A percentile compares a stretch with the other conserved stretches of the same genome.
These are phyloP conservation scores for Capsicum rhomboideum DNA, from an alignment of 257 asterid genomes.

Conservation along the genomic window DNA sequence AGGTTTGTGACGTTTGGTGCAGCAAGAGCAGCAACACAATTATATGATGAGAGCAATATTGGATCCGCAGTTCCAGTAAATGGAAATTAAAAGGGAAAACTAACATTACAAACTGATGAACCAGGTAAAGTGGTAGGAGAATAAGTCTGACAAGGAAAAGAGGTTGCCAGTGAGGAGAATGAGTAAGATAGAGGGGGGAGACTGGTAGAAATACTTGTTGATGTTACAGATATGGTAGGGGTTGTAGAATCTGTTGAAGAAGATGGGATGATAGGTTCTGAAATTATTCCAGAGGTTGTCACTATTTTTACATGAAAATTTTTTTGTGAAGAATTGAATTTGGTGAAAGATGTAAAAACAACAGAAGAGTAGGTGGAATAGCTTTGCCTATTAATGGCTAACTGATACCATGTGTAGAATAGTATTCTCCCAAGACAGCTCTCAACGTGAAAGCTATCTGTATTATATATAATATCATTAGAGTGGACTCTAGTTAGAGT, in stretches of 20 bases:
- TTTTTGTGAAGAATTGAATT: not conserved
- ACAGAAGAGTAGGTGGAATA: no score
- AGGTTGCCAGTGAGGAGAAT: not conserved
- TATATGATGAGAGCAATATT: no score
- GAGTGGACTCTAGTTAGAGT: no score
- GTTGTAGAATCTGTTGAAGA: not conserved
- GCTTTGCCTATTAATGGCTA: not conserved
- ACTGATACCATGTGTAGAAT: not conserved
- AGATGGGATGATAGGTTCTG: not conserved
- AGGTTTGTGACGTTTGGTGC: no score
- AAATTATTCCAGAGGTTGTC: not conserved
- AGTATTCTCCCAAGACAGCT: not conserved
- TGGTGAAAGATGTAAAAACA: not conserved
- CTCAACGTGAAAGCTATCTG: no score
- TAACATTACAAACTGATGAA: not conserved
- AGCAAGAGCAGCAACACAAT: no score
- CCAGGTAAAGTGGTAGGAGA: not conserved
- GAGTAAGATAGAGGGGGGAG: not conserved
- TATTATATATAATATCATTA: no score
- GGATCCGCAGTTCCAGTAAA: not conserved
- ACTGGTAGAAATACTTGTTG: not conserved
- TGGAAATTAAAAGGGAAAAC: not conserved
- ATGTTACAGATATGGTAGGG: not conserved
- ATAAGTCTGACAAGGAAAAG: not conserved
- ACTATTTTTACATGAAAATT: no score